Conservation (phyloP, 192 early-diverging fungal genomes). For the Backusella circina region DNA sequence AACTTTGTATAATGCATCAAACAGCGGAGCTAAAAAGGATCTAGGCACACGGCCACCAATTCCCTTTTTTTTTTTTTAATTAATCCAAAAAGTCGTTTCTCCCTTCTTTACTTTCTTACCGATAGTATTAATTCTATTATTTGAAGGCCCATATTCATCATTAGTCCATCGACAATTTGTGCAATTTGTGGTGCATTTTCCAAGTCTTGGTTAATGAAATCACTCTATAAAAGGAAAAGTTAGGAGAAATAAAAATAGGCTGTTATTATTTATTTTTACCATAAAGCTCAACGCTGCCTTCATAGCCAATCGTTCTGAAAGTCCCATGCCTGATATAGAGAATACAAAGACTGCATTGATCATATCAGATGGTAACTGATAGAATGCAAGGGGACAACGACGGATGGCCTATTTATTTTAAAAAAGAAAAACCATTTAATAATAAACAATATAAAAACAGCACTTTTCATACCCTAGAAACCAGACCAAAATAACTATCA, state of each 20-base stretch:
- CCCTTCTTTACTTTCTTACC: slow-evolving; percentile 20
- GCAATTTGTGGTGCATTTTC: slow-evolving; percentile 28
- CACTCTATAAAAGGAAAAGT: slow-evolving; percentile 30
- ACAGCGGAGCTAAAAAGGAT: slow-evolving; percentile 46
- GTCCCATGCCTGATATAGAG: slow-evolving; percentile 43
- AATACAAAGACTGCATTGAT: slow-evolving; percentile 42
- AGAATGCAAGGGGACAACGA: slow-evolving; percentile 50
- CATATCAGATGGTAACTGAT: slow-evolving; percentile 40
- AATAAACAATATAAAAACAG: not conserved
- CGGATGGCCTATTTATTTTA: slow-evolving; percentile 36
- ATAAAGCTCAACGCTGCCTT: slow-evolving; percentile 49
- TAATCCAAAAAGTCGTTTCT: not conserved
- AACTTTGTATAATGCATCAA: slow-evolving; percentile 49
- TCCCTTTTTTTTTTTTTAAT: slow-evolving; percentile 21
- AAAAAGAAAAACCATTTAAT: not conserved
- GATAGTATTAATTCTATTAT: slow-evolving; percentile 40
- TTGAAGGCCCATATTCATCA: slow-evolving; percentile 38
- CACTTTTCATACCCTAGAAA: slow-evolving; percentile 40
- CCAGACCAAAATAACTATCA: slow-evolving; percentile 43
- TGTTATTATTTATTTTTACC: slow-evolving; percentile 24
- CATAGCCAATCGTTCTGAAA: slow-evolving; percentile 52
- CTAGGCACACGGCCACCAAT: slow-evolving; percentile 52
- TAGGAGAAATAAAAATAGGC: not conserved
- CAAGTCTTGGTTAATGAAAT: slow-evolving; percentile 43
- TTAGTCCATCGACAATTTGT: slow-evolving; percentile 35